Evolutionary conservation across 1,284 basidiomycete species (phyloP).

Genomic region (Leccinum pallidistipes): DNA sequence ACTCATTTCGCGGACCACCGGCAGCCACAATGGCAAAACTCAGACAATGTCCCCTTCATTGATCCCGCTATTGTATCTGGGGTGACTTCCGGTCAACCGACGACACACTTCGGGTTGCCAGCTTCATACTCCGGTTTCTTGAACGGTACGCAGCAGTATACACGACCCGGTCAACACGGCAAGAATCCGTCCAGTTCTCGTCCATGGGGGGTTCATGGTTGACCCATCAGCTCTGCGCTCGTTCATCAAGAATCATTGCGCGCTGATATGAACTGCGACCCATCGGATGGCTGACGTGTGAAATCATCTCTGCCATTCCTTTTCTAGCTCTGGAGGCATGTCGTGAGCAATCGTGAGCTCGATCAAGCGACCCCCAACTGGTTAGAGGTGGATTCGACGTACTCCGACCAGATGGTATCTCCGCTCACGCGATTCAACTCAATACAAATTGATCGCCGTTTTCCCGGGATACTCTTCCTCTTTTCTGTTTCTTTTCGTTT

Average conservation of each 20-base stretch:
- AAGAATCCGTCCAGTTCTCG: constrained; percentile 23
- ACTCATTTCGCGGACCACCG: constrained; percentile 17
- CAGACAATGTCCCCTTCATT: constrained; percentile 11
- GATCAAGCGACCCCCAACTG: constrained; percentile 2
- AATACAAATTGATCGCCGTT: constrained; percentile 9
- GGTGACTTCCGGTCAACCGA: constrained; percentile 1
- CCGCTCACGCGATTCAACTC: constrained; percentile 5
- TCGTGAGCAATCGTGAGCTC: constrained; percentile 6
- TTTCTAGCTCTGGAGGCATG: constrained; percentile 2
- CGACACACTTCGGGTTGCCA: constrained; percentile 5
- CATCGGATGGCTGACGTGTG: constrained; percentile 12
- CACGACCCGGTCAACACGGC: constrained; percentile 19
- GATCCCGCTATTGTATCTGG: constrained; percentile 28
- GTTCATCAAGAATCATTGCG: neutral
- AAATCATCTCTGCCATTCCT: constrained; percentile 5
- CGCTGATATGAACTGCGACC: constrained; percentile 4
- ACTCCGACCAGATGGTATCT: constrained; percentile 8
- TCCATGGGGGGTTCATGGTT: constrained; percentile 30
- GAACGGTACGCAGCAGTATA: constrained; percentile 14
- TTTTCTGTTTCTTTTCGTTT: neutral
- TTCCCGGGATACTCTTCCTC: constrained; percentile 1
- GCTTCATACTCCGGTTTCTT: constrained; percentile 13
- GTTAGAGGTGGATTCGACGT: neutral
- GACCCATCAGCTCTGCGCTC: constrained; percentile 7
- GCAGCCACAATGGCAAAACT: constrained; percentile 17